These are phyloP conservation scores for Lentinula sp. DNA, from an alignment of 768 basidiomycete species.

Conservation along the genomic window DNA sequence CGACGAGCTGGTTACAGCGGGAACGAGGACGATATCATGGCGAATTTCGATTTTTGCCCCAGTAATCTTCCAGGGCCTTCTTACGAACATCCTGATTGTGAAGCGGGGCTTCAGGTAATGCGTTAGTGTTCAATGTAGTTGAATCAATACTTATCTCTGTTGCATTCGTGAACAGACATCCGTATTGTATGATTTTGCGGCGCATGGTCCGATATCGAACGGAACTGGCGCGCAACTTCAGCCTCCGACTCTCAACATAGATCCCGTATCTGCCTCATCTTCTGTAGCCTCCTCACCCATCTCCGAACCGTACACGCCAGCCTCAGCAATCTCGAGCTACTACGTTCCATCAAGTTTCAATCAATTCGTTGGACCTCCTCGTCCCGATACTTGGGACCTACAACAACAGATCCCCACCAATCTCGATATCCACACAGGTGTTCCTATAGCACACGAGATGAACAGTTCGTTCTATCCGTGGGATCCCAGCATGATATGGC, in stretches of 20 bases:
- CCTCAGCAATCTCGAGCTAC: constrained; percentile 22
- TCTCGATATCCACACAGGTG: constrained; percentile 30
- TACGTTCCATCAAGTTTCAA: constrained; percentile 17
- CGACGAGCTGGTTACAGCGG: constrained; percentile 50
- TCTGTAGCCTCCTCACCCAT: constrained; percentile 46
- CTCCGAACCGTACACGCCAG: constrained; percentile 45
- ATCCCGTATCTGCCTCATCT: constrained; percentile 33
- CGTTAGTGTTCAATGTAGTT: constrained; percentile 7
- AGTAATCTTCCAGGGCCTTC: constrained; percentile 26
- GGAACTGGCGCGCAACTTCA: background rate
- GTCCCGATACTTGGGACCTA: constrained; percentile 13
- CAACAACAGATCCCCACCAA: constrained; percentile 27
- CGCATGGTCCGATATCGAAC: background rate
- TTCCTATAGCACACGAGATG: constrained; percentile 30
- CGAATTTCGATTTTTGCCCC: constrained; percentile 50
- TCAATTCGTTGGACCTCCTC: constrained; percentile 15
- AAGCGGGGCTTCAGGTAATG: constrained; percentile 41
- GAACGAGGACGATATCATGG: constrained; percentile 34
- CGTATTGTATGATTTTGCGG: constrained; percentile 34
- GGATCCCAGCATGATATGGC: constrained; percentile 27
- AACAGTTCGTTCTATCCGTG: constrained; percentile 25
- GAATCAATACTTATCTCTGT: constrained; percentile 6
- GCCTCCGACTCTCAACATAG: constrained; percentile 34
- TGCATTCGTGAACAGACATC: constrained; percentile 29
- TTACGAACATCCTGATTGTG: constrained; percentile 23